Conservation (phyloP, 2,329 filamentous ascomycete genomes). For the Chaetomium olivaceum region DNA sequence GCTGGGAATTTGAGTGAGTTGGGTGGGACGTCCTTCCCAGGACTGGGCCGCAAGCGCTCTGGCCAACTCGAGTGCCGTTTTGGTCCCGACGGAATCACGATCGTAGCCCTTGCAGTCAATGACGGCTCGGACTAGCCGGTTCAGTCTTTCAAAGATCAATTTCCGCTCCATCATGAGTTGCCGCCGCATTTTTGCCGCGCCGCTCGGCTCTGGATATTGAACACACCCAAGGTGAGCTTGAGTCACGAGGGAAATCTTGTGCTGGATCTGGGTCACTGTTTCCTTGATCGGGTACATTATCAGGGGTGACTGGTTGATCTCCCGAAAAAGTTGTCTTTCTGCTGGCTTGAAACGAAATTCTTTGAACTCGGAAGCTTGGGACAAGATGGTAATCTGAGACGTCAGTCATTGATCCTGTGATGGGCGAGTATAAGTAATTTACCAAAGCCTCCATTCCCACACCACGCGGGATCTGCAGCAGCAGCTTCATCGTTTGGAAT, state of each 20-base stretch:
- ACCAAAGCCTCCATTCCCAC: slow-evolving; percentile 69
- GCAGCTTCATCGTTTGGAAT: slow-evolving; percentile 74
- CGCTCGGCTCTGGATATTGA: slow-evolving; percentile 58
- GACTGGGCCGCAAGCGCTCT: slow-evolving; percentile 71
- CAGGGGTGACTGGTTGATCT: slow-evolving; percentile 67
- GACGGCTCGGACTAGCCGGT: slow-evolving; percentile 71
- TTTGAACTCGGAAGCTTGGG: slow-evolving; percentile 70
- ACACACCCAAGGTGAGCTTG: slow-evolving; percentile 71
- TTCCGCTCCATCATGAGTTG: slow-evolving; percentile 62
- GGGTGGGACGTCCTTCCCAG: slow-evolving; percentile 80
- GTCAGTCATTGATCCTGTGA: not conserved
- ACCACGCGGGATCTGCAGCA: slow-evolving; percentile 62
- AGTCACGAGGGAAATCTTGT: slow-evolving; percentile 78
- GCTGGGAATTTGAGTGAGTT: slow-evolving; percentile 79
- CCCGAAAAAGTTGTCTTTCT: slow-evolving; percentile 70
- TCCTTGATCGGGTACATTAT: slow-evolving; percentile 73
- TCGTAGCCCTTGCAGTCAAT: slow-evolving; percentile 67
- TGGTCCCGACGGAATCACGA: slow-evolving; percentile 65
- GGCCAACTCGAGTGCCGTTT: slow-evolving; percentile 72
- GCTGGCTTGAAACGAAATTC: slow-evolving; percentile 69
- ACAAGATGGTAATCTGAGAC: slow-evolving; percentile 62
- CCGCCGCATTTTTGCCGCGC: slow-evolving; percentile 51
- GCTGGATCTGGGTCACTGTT: slow-evolving; percentile 62
- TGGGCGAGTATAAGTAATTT: slow-evolving; percentile 38
- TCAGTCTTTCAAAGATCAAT: slow-evolving; percentile 66